phyloP scores from a whole-genome alignment of 1,284 basidiomycete genomes.

The Ganoderma lucidum region DNA sequence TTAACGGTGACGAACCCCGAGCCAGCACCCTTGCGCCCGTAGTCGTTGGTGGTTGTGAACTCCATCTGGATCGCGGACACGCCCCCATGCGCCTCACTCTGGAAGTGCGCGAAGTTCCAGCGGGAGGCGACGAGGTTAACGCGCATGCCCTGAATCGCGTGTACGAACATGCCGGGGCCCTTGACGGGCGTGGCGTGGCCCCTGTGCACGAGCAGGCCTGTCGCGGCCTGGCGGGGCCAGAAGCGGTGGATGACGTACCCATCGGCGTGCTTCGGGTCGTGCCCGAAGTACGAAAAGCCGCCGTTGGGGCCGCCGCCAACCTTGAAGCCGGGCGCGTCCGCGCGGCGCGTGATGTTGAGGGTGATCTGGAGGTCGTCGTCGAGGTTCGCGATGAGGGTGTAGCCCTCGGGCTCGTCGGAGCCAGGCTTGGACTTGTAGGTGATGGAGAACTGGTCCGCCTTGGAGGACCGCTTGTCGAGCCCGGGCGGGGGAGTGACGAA shows the following conservation, averaged over 20 bases:
- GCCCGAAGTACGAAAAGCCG: conserved; percentile 92
- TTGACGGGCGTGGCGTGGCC: conserved; percentile 73
- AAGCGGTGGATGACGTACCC: conserved; percentile 94
- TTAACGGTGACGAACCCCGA: conserved; percentile 87
- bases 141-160: conserved; percentile 99
- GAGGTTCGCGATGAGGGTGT: conserved; percentile 85
- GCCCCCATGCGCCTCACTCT: conserved; percentile 73
- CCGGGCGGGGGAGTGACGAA: conserved; percentile 81
- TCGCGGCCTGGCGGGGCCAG: conserved; percentile 79
- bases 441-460: conserved; percentile 90
- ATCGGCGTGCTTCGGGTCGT: conserved; percentile 76
- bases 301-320: conserved; percentile 88
- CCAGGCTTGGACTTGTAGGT: conserved; percentile 72
- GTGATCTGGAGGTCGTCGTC: conserved; percentile 85
- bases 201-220: conserved; percentile 78
- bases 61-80: conserved; percentile 96
- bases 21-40: conserved; percentile 78
- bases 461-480: conserved; percentile 88
- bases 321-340: conserved; percentile 88
- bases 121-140: conserved; percentile 92
- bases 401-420: conserved; percentile 76
- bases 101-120: conserved; percentile 98
- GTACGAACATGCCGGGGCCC: conserved; percentile 92
- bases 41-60: conserved; percentile 84
- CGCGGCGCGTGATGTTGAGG: conserved; percentile 76